A percentile compares a stretch with the other conserved stretches of the same genome.
phyloP scores from a whole-genome alignment of 2,329 filamentous ascomycete genomes.

The Apiospora sp. region DNA sequence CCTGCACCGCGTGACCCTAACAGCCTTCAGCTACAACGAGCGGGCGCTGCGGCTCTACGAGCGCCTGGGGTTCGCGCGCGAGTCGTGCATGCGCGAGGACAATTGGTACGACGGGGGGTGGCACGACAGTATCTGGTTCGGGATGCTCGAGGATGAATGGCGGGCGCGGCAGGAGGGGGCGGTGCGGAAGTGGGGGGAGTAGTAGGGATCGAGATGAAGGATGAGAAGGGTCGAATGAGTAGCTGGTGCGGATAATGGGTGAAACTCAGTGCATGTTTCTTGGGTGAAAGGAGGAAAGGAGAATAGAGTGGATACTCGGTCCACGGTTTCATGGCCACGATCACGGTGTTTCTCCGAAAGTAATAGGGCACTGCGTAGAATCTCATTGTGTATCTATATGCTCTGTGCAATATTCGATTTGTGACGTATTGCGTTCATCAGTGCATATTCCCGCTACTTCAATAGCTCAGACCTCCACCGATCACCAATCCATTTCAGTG shows the following conservation, averaged over 20 bases:
- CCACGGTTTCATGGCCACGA: no score
- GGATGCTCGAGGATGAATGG: constrained; percentile 47
- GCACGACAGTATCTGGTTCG: constrained; percentile 44
- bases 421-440: no score
- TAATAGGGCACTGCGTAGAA: no score
- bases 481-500: constrained; percentile 22
- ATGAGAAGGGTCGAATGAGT: background rate
- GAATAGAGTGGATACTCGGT: no score
- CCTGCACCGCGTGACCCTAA: constrained; percentile 46
- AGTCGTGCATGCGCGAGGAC: constrained; percentile 43
- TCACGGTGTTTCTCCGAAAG: no score
- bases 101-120: constrained; percentile 46
- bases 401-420: no score
- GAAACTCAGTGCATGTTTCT: no score
- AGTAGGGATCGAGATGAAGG: background rate
- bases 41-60: constrained; percentile 44
- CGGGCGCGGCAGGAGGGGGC: constrained; percentile 32
- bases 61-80: constrained; percentile 45
- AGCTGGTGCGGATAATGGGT: no score
- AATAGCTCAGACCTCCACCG: background rate
- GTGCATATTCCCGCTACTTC: no score
- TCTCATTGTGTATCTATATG: no score
- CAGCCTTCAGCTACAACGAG: constrained; percentile 43
- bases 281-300: no score
- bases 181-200: constrained; percentile 28